Evolutionary conservation across 495 filamentous ascomycete genomes (phyloP).

Genomic region (Penicillium roqueforti): DNA sequence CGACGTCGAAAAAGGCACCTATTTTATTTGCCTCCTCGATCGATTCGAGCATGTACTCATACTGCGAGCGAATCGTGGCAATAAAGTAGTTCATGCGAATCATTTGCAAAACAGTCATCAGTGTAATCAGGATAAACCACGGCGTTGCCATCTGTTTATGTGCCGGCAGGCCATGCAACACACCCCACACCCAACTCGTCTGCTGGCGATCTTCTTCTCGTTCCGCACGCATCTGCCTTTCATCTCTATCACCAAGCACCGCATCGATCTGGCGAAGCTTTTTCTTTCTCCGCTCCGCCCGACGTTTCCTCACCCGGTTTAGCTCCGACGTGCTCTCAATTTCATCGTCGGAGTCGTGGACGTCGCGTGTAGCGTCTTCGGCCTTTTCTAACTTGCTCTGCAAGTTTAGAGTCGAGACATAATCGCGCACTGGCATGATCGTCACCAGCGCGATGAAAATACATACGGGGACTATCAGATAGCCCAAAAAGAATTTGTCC

Average conservation of each 20-base stretch:
- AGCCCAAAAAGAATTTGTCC: constrained; percentile 61
- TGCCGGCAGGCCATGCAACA: constrained; percentile 71
- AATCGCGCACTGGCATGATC: constrained; percentile 59
- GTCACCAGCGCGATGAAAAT: constrained; percentile 53
- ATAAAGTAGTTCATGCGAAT: constrained; percentile 97
- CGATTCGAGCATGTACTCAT: constrained; percentile 66
- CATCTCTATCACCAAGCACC: constrained; percentile 58
- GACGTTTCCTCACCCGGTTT: constrained; percentile 52
- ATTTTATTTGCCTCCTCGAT: constrained; percentile 57
- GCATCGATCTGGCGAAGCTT: constrained; percentile 64
- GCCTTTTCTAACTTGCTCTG: constrained; percentile 61
- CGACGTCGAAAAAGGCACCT: constrained; percentile 89
- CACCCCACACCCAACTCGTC: constrained; percentile 66
- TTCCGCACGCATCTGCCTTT: constrained; percentile 45
- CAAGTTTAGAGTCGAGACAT: constrained; percentile 56
- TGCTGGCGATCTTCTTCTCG: constrained; percentile 51
- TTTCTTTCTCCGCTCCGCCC: constrained; percentile 56
- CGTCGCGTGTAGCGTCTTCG: constrained; percentile 35
- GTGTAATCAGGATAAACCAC: constrained; percentile 88
- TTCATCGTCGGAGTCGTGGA: constrained; percentile 61
- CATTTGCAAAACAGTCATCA: constrained; percentile 96
- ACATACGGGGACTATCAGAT: constrained; percentile 54
- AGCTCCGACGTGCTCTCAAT: constrained; percentile 41
- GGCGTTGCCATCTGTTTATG: constrained; percentile 71
- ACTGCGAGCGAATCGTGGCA: constrained; percentile 82